phyloP scores from a whole-genome alignment of 495 filamentous ascomycete genomes.

The Xylaria scruposa region DNA sequence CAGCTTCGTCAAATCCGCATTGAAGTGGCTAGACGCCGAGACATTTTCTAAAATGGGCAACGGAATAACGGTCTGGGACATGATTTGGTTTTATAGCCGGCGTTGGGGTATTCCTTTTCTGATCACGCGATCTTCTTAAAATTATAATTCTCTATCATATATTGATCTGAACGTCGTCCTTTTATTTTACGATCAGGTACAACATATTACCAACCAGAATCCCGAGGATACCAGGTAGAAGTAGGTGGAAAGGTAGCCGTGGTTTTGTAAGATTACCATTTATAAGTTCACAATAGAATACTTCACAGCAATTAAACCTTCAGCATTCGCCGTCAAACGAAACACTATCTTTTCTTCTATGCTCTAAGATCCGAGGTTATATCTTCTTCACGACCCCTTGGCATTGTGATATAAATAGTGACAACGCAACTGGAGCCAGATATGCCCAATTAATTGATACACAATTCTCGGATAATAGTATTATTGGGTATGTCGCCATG shows the following conservation, averaged over 20 bases:
- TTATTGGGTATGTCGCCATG: too few relatives aligned
- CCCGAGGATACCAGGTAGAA: not conserved
- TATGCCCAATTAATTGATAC: too few relatives aligned
- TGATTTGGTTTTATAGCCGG: constrained; percentile 20
- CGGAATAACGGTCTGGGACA: not conserved
- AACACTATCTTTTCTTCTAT: not conserved
- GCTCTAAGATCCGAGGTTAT: too few relatives aligned
- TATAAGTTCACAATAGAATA: not conserved
- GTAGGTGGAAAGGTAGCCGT: not conserved
- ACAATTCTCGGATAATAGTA: too few relatives aligned
- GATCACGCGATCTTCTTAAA: not conserved
- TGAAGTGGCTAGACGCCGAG: not conserved
- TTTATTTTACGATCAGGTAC: not conserved
- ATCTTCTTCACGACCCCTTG: too few relatives aligned
- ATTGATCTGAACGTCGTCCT: not conserved
- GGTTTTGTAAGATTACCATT: not conserved
- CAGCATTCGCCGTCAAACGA: not conserved
- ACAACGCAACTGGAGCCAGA: too few relatives aligned
- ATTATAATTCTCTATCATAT: not conserved
- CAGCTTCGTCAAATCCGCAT: not conserved
- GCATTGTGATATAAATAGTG: too few relatives aligned
- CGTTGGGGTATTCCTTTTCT: constrained; percentile 16
- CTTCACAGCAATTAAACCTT: not conserved
- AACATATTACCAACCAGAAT: not conserved
- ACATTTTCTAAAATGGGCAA: not conserved